These are phyloP conservation scores for Acanthamoeba quina DNA, from an alignment of 208 protist genomes.

Conservation along the genomic window DNA sequence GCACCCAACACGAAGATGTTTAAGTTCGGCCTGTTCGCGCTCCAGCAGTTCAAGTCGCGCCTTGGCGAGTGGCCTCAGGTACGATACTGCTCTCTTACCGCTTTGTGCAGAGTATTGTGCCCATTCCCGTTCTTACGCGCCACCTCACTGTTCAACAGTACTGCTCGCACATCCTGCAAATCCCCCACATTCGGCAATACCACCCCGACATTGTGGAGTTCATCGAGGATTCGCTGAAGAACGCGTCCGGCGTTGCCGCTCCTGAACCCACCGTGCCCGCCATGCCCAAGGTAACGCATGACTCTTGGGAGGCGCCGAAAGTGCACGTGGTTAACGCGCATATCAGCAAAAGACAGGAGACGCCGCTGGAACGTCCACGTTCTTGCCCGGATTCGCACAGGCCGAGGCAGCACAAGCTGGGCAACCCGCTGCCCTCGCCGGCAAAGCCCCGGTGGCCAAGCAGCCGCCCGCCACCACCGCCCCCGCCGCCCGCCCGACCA, in stretches of 20 bases:
- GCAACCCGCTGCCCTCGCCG: not conserved
- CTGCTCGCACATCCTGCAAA: conserved; percentile 87
- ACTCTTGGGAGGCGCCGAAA: too few species aligned
- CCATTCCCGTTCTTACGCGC: not conserved
- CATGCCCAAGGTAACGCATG: conserved; percentile 33
- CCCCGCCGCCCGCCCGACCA: not conserved
- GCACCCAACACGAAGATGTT: conserved; percentile 93
- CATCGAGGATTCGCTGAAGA: conserved; percentile 79
- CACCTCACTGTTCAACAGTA: conserved; percentile 71
- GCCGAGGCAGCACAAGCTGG: conserved; percentile 19
- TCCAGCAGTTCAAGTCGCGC: conserved; percentile 96
- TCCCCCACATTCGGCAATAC: conserved; percentile 84
- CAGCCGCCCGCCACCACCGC: not conserved
- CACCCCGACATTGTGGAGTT: conserved; percentile 84
- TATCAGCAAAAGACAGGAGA: conserved; percentile 50
- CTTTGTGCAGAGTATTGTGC: not conserved
- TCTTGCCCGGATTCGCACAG: conserved; percentile 45
- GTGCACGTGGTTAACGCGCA: not conserved
- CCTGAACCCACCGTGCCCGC: conserved; percentile 51
- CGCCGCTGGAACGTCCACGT: conserved; percentile 33
- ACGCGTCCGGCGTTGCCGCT: conserved; percentile 4
- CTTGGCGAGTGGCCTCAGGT: conserved; percentile 97
- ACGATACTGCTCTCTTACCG: not conserved
- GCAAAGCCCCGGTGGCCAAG: not conserved
- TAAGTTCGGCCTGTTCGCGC: conserved; percentile 96